Evolutionary conservation across 1,284 basidiomycete genomes (phyloP).

Genomic region (Apiotrichum sp.): DNA sequence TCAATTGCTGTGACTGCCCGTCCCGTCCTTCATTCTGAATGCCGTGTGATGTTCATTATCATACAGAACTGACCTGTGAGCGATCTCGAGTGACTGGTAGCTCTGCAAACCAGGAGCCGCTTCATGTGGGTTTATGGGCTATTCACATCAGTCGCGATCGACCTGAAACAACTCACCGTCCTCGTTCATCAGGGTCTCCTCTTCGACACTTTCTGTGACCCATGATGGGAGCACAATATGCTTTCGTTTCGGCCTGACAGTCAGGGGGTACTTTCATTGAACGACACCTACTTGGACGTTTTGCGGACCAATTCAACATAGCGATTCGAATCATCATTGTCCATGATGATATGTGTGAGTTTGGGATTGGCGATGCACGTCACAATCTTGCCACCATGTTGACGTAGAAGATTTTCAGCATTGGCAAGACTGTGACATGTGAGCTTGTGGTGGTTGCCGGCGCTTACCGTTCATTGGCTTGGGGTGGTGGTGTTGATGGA

Average conservation of each 20-base stretch:
- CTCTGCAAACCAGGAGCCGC: no score
- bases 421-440: slow-evolving; percentile 50
- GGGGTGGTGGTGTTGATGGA: slow-evolving; percentile 50
- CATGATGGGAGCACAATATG: slow-evolving; percentile 70
- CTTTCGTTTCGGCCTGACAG: slow-evolving; percentile 63
- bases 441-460: not conserved
- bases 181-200: slow-evolving; percentile 72
- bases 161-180: slow-evolving; percentile 39
- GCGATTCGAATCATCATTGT: slow-evolving; percentile 51
- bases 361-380: slow-evolving; percentile 62
- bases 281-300: slow-evolving; percentile 58
- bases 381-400: slow-evolving; percentile 64
- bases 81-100: no score
- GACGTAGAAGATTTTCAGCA: slow-evolving; percentile 53
- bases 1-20: no score
- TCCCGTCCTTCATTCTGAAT: no score
- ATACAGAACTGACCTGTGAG: no score
- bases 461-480: slow-evolving; percentile 52
- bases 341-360: slow-evolving; percentile 75
- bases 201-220: slow-evolving; percentile 68
- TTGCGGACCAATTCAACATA: slow-evolving; percentile 62
- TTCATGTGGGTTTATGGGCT: slow-evolving; percentile 13
- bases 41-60: no score
- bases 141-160: not conserved
- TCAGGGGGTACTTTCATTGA: not conserved